phyloP scores from a whole-genome alignment of 441 rosid species.

The Brassica hybrid region DNA sequence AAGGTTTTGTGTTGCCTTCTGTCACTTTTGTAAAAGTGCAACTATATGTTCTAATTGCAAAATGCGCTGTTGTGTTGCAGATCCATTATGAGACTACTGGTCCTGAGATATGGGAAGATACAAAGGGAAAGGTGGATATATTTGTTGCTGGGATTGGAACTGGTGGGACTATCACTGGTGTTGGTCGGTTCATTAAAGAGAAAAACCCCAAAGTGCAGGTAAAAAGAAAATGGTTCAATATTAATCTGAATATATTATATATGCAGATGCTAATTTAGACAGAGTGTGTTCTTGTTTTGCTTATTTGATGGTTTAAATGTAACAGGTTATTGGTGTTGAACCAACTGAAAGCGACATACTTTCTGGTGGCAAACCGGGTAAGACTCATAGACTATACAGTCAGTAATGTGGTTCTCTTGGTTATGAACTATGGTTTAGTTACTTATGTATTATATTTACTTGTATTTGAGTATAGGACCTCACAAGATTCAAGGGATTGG shows the following conservation, averaged over 20 bases:
- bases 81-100: conserved; percentile 90
- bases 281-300: conserved; percentile 27
- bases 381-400: conserved; percentile 21
- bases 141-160: conserved; percentile 84
- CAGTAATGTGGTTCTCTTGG: not conserved
- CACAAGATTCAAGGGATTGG: conserved; percentile 99
- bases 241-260: not conserved
- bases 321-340: conserved; percentile 90
- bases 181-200: conserved; percentile 77
- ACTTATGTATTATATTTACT: not conserved
- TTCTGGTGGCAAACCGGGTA: conserved; percentile 97
- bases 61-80: conserved; percentile 35
- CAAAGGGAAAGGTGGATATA: conserved; percentile 71
- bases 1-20: conserved; percentile 55
- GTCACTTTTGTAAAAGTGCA: conserved; percentile 5
- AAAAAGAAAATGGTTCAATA: not conserved
- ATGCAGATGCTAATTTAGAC: conserved; percentile 1
- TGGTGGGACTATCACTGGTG: conserved; percentile 84
- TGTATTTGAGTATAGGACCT: conserved; percentile 64
- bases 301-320: conserved; percentile 31
- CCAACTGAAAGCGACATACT: conserved; percentile 91
- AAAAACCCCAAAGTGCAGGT: conserved; percentile 39
- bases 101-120: conserved; percentile 85
- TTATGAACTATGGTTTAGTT: not conserved
- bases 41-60: not conserved